These are phyloP conservation scores for Floccularia luteovirens DNA, from an alignment of 768 basidiomycete species.

Conservation along the genomic window DNA sequence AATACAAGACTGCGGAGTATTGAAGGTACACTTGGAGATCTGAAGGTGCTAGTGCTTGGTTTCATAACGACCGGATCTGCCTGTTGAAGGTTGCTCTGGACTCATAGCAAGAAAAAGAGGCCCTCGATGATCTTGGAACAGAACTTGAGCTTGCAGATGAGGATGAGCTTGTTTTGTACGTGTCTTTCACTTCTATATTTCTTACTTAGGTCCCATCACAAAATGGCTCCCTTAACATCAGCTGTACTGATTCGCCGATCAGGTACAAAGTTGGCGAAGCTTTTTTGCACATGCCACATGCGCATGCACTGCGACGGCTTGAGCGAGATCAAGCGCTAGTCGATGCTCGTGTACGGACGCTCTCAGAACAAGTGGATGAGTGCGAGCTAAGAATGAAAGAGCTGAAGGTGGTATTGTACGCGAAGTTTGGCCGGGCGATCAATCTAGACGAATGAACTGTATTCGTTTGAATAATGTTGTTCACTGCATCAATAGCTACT, in stretches of 20 bases:
- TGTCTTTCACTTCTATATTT: constrained; percentile 3
- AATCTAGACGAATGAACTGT: constrained; percentile 70
- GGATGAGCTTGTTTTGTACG: constrained; percentile 71
- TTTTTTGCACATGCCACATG: constrained; percentile 72
- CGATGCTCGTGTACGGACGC: constrained; percentile 41
- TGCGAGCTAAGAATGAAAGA: constrained; percentile 75
- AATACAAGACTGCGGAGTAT: constrained; percentile 71
- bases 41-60: constrained; percentile 51
- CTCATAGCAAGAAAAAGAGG: constrained; percentile 86
- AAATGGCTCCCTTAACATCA: too few species aligned
- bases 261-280: constrained; percentile 90
- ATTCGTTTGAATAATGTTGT: too few species aligned
- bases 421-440: constrained; percentile 89
- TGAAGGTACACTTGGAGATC: constrained; percentile 60
- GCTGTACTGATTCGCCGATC: too few species aligned
- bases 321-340: constrained; percentile 61
- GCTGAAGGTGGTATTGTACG: constrained; percentile 74
- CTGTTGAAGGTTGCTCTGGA: constrained; percentile 4
- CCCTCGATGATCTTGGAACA: constrained; percentile 79
- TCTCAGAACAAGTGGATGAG: constrained; percentile 47
- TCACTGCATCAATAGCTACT: too few species aligned
- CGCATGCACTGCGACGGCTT: constrained; percentile 62
- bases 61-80: not conserved
- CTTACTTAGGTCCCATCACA: constrained; percentile 1
- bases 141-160: constrained; percentile 91